Conservation (phyloP, 345 rosid species). For the Corchorus olitorius region DNA sequence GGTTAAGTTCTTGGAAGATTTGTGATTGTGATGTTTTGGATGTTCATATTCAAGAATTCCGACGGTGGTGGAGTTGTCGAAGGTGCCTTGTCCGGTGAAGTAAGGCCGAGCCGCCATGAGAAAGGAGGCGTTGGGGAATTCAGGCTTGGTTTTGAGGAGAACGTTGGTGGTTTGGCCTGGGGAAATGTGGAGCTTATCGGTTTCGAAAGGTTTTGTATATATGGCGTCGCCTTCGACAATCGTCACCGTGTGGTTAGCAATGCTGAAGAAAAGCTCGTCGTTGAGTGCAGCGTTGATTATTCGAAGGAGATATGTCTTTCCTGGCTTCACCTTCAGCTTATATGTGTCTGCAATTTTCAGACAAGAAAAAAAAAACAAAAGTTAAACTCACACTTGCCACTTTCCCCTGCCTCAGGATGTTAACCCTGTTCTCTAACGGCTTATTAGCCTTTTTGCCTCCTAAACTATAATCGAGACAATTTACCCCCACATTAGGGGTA, state of each 20-base stretch:
- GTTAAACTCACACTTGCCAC: conserved; percentile 6
- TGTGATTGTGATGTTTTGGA: conserved; percentile 18
- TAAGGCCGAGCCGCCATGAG: conserved; percentile 50
- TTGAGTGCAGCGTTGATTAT: conserved; percentile 63
- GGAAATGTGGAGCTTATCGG: conserved; percentile 29
- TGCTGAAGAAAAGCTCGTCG: conserved; percentile 60
- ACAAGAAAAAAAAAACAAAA: not conserved
- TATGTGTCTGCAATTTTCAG: conserved; percentile 34
- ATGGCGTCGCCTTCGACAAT: conserved; percentile 47
- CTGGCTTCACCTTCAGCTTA: conserved; percentile 51
- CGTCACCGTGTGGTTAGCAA: conserved; percentile 45
- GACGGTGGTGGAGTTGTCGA: conserved; percentile 49
- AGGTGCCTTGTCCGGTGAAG: conserved; percentile 34
- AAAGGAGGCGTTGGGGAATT: conserved; percentile 44
- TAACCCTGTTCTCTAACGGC: not conserved
- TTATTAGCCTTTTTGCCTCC: no score
- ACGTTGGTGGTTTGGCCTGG: conserved; percentile 58
- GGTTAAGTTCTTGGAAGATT: conserved; percentile 28
- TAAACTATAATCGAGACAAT: no score
- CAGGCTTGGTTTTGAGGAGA: conserved; percentile 42
- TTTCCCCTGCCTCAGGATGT: not conserved
- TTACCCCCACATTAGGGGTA: no score
- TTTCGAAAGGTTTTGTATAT: conserved; percentile 43
- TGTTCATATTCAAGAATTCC: conserved; percentile 46
- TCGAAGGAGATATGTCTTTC: conserved; percentile 52